These are phyloP conservation scores for Phellinidium pouzarii DNA, from an alignment of 1,284 basidiomycete genomes.

Conservation along the genomic window DNA sequence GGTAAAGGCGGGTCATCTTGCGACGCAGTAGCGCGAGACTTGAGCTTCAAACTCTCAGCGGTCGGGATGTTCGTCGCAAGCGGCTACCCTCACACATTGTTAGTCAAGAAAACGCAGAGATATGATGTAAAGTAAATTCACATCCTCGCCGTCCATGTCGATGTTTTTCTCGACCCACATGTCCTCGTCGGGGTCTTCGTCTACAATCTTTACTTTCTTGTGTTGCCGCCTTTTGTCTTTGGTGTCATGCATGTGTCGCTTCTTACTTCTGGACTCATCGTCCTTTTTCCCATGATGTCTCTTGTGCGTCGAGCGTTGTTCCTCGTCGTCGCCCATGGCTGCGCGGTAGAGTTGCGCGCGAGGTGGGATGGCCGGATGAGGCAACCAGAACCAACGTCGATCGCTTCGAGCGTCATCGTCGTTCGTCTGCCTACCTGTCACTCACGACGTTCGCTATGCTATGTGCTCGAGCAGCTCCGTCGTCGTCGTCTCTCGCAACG, in stretches of 20 bases:
- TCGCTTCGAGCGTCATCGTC: not conserved
- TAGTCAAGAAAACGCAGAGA: not conserved
- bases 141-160: constrained; percentile 66
- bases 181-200: constrained; percentile 62
- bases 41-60: constrained; percentile 63
- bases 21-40: constrained; percentile 44
- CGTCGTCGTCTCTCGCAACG: not conserved
- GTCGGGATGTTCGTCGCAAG: constrained; percentile 75
- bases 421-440: not conserved
- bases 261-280: constrained; percentile 39
- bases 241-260: constrained; percentile 45
- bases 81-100: constrained; percentile 34
- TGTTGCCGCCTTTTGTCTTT: too few relatives aligned
- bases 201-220: constrained; percentile 44
- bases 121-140: constrained; percentile 33
- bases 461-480: not conserved
- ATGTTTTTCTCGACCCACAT: constrained; percentile 88
- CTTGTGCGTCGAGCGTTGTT: constrained; percentile 28
- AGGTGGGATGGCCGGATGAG: not conserved
- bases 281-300: constrained; percentile 31
- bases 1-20: constrained; percentile 42
- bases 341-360: not conserved
- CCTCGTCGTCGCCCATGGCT: constrained; percentile 8
- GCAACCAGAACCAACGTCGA: not conserved
- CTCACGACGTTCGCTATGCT: not conserved